These are phyloP conservation scores for Cytospora schulzeri DNA, from an alignment of 2,329 filamentous ascomycete species.

Conservation along the genomic window DNA sequence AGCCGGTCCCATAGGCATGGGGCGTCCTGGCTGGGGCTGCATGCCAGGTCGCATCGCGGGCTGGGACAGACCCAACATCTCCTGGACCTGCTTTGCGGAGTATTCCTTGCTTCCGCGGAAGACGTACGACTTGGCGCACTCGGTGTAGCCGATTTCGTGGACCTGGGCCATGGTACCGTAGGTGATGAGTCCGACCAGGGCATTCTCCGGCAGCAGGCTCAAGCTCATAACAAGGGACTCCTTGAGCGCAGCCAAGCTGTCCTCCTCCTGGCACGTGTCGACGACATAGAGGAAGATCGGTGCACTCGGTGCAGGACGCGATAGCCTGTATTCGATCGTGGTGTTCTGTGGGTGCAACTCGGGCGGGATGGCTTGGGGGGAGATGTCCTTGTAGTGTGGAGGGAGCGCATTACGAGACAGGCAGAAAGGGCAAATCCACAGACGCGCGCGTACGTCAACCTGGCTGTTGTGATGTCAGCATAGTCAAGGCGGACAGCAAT, in stretches of 20 bases:
- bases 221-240: constrained; percentile 86
- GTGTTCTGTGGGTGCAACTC: constrained; percentile 82
- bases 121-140: constrained; percentile 98
- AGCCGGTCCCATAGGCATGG: constrained; percentile 76
- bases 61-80: constrained; percentile 88
- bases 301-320: constrained; percentile 78
- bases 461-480: constrained; percentile 55
- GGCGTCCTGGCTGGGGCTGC: constrained; percentile 72
- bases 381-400: constrained; percentile 89
- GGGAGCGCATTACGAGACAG: constrained; percentile 81
- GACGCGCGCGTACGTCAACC: constrained; percentile 78
- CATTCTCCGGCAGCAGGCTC: constrained; percentile 78
- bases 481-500: constrained; percentile 7
- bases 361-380: constrained; percentile 77
- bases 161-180: constrained; percentile 97
- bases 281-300: constrained; percentile 88
- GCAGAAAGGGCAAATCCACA: constrained; percentile 91
- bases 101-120: constrained; percentile 99
- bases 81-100: constrained; percentile 96
- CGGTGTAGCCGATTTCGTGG: constrained; percentile 95
- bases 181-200: constrained; percentile 80
- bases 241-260: constrained; percentile 79
- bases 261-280: constrained; percentile 86
- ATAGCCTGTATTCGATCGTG: constrained; percentile 86
- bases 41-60: constrained; percentile 74